Evolutionary conservation across 257 asterid genomes (phyloP).

Genomic region (Solanum boliviense): DNA sequence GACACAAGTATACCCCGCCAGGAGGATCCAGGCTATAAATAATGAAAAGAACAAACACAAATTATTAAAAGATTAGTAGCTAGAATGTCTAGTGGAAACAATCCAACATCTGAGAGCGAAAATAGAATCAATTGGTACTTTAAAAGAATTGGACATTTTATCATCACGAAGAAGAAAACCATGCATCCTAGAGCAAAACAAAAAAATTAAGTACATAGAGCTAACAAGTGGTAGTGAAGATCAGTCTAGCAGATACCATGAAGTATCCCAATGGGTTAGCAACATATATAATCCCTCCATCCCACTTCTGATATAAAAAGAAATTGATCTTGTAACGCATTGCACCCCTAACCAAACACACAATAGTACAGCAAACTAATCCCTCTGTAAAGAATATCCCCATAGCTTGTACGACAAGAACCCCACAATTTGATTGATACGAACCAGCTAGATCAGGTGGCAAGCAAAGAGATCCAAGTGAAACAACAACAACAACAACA

Average conservation of each 20-base stretch:
- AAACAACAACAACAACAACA: not conserved
- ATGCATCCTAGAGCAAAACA: not conserved
- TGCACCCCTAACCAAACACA: not conserved
- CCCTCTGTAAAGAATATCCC: not conserved
- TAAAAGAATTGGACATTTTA: not conserved
- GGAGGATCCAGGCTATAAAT: conserved; percentile 72
- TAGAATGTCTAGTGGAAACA: not conserved
- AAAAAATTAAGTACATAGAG: not conserved
- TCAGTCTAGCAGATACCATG: not conserved
- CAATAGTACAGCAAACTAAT: not conserved
- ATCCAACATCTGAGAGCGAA: not conserved
- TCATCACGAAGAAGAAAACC: not conserved
- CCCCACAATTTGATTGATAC: not conserved
- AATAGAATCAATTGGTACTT: not conserved
- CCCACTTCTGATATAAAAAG: not conserved
- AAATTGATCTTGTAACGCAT: not conserved
- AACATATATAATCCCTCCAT: not conserved
- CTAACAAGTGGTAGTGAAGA: not conserved
- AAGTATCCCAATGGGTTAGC: not conserved
- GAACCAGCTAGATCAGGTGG: not conserved
- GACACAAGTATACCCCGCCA: conserved; percentile 82
- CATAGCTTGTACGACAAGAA: not conserved
- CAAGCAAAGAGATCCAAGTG: not conserved
- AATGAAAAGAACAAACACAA: not conserved
- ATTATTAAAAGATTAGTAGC: conserved; percentile 4